Evolutionary conservation across 371 early-diverging fungal species (phyloP), one percentile per base, ranked within the genome.

Genomic region (Syncephalastrum racemosum): DNA sequence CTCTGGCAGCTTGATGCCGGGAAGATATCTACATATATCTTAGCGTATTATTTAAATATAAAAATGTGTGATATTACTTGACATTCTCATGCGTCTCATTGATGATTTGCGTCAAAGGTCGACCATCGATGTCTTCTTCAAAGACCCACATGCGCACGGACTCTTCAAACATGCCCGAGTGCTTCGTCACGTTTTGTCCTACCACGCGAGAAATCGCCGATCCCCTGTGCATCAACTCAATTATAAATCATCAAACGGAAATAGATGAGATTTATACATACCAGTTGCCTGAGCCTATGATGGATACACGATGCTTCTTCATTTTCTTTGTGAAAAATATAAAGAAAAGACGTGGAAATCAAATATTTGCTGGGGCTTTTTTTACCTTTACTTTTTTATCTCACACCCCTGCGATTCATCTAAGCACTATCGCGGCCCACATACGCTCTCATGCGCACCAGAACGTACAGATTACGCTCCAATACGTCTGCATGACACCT

Each of bases 221-320:
- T 58, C 99, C 99, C 96, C 95, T 94, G 71, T 12, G 12, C 41
- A 16, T 3, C 20, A 22, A 57, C 15, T 36, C 16, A 22, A 57
- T 16, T 39, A 40, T 18, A 4, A 16, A 39, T 27, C 12, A 31
- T 51, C 31, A 51, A 6, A 41, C 22, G 10, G 19, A 20, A 41
- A 41, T 31, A 31, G 36, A 23, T 47, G 27, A 19, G 5, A 48
- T 46, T 10, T 54, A 18, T 39, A 52, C 68, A 60, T 87, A 91
- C 94, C 95, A 96, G 81, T 96, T 96, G 58, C 97, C 97, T 6
- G 93, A 91, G 41, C 97, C 97, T 47, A 95, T 92, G 47, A 96
- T 79, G 53, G 89, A 82, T 14, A 94, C 90, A 12, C 36, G 36
- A 31, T 31, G 36, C 36, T 31, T 31, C 36, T 31, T 31, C 36